These are phyloP conservation scores for Cladosporium velox DNA, from an alignment of 2,329 filamentous ascomycete species.

Conservation along the genomic window DNA sequence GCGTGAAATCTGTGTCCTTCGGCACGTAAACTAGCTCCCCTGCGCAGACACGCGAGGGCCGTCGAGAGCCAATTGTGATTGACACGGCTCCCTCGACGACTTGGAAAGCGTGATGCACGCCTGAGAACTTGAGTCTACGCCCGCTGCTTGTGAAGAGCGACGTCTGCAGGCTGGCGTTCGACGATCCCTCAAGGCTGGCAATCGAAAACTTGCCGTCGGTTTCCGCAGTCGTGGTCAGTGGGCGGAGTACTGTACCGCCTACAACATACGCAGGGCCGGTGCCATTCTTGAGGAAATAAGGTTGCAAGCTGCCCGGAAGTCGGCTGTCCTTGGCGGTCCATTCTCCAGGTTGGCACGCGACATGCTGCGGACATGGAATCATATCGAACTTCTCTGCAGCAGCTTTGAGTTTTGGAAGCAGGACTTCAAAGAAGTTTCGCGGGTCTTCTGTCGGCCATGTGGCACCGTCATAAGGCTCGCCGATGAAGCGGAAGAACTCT, in stretches of 20 bases:
- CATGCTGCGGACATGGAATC: conserved; percentile 53
- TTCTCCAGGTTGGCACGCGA: not conserved
- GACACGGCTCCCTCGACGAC: conserved; percentile 51
- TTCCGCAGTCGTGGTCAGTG: conserved; percentile 53
- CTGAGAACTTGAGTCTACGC: conserved; percentile 46
- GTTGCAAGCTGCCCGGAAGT: conserved; percentile 43
- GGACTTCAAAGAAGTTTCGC: conserved; percentile 52
- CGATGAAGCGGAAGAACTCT: conserved; percentile 62
- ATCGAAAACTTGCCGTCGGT: conserved; percentile 55
- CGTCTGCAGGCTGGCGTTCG: conserved; percentile 36
- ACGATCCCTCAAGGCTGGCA: conserved; percentile 53
- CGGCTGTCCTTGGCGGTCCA: conserved; percentile 34
- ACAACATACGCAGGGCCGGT: conserved; percentile 51
- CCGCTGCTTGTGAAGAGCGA: conserved; percentile 37
- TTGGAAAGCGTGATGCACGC: conserved; percentile 56
- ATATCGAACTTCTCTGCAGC: conserved; percentile 60
- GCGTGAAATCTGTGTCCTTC: conserved; percentile 48
- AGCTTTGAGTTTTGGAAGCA: conserved; percentile 59
- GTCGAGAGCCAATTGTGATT: conserved; percentile 43
- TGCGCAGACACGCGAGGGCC: conserved; percentile 43
- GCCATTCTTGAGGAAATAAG: conserved; percentile 56
- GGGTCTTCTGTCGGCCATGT: conserved; percentile 53
- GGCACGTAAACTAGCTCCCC: conserved; percentile 55
- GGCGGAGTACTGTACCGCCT: conserved; percentile 50
- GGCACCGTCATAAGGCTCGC: conserved; percentile 53